Base-by-base conservation (phyloP, 2,329 filamentous ascomycete genomes). In the Hymenoscyphus scutula region DNA sequence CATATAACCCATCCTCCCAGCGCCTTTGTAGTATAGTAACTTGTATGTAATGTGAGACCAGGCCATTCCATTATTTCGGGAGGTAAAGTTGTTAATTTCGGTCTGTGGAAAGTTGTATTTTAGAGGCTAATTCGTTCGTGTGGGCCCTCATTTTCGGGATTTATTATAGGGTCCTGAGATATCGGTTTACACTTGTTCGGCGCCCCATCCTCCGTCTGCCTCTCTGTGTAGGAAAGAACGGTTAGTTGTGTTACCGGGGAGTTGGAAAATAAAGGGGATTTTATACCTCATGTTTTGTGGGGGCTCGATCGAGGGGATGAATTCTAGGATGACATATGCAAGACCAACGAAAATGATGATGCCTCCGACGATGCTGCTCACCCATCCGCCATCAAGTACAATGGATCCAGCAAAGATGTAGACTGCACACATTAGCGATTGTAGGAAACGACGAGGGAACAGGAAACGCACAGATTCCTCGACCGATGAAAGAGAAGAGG, bases 401-500 rank as follows among this genome's bases (percentile, higher is more conserved):
- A 98, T 89, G 70, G 86, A 90, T 69, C 94, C 95, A 72, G 97
- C 82, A 78, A 99, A 98, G 78, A 98, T 85, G 84, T 99, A 99
- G 82, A 99, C 93, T 97, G 64, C 25, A 30, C 5, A 37, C 65
- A 56, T 73, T 59, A 75, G 67, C 30, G 32, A 25, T 13, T 25
- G 45, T 10, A 25, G 19, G 25, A 23, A 25, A 25, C 17, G 11
- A n/a, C 27, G 15, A 37, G 34, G 19, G 17, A 53, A 13, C 6
- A 19, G 10, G 11, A 23, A 15, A 87, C 92, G 79, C 86, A 97
- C 93, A 98, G 76, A 92, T 83, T 78, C 95, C 95, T 75, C 95
- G 92, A 65, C 95, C 95, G 70, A 98, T 80, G 83, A 99, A 98
- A 62, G 91, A 96, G 82, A 98, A 98, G 78, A 98, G 88, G 82